Base-by-base conservation (phyloP, 1,284 basidiomycete genomes). In the Coniferiporia sulphurascens region DNA sequence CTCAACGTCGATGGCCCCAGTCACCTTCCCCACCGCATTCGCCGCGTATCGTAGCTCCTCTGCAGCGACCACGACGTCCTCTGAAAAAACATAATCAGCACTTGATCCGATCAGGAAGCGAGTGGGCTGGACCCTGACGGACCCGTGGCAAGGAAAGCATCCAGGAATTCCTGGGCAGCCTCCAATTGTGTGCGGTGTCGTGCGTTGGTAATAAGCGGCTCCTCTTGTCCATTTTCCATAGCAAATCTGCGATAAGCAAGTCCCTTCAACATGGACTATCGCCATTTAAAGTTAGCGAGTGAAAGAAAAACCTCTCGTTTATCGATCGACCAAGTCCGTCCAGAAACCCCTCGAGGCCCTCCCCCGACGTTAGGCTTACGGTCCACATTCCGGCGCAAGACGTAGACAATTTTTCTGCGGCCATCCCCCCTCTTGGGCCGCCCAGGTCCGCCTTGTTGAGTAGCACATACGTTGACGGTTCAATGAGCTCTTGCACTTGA, bases 11-110 rank as follows among this genome's bases (percentile, higher is more conserved):
- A 91, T 82, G 22, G 78, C 69, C 1, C 93, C 92, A 3, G 88
- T 87, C 15, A 95, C 82, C 60, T 84, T 84, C 1, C 91, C 92
- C n/a, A 95, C 78, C 5, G 89, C 84, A 59, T 82, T 80, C 0
- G 89, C 86, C 2, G 92, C 93, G 68, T 92, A 91, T 19, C 93
- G 82, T 41, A 95, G 75, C 68, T 93, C 91, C 70, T 95, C 93
- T 0, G 91, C 91, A 2, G 83, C 90, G 9, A 91, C 70, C 1
- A 94, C 90, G 4, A 93, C 73, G 60, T 92, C 87, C 50, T 79
- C 75, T 2, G 22, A 41, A 41, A 27, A 27, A 27, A 27, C 27
- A 27, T 27, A 27, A 5, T 27, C 27, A 27, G 27, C 27, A 27
- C 27, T 27, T 27, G 27, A 27, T 27, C 27, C 27, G 10, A 56